A percentile compares a stretch with the other conserved stretches of the same genome.
Evolutionary conservation across 1,284 basidiomycete species (phyloP).

Genomic region (Sphaerobolus stellatus): DNA sequence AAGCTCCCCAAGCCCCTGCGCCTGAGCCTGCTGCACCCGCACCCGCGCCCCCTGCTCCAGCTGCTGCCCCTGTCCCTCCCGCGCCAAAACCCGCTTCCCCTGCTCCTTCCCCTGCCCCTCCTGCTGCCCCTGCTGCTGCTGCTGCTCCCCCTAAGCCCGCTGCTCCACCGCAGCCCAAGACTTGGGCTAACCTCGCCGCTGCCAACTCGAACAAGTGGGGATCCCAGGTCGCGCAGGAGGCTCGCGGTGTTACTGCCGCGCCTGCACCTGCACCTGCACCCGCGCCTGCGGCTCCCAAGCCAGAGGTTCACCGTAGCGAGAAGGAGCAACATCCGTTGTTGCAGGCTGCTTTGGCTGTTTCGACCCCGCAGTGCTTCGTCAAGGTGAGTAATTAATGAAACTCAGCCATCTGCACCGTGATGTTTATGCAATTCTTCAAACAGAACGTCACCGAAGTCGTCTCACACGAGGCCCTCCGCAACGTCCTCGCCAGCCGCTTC

Average conservation of each 20-base stretch:
- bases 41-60: conserved; percentile 24
- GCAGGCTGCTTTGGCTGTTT: conserved; percentile 59
- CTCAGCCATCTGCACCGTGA: conserved; percentile 8
- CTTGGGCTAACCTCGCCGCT: conserved; percentile 91
- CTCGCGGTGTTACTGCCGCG: conserved; percentile 67
- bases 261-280: conserved; percentile 45
- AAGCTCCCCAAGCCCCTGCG: conserved; percentile 23
- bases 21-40: conserved; percentile 24
- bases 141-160: conserved; percentile 19
- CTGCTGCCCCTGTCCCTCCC: conserved; percentile 31
- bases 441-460: conserved; percentile 78
- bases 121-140: conserved; percentile 30
- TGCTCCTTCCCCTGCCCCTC: conserved; percentile 37
- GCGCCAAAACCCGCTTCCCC: conserved; percentile 37
- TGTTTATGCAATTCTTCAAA: not conserved
- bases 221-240: conserved; percentile 68
- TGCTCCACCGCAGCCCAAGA: conserved; percentile 55
- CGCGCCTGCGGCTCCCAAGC: conserved; percentile 26
- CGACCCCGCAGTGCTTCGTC: conserved; percentile 81
- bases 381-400: conserved; percentile 55
- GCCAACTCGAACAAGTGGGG: conserved; percentile 79
- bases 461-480: conserved; percentile 57
- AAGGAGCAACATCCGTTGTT: conserved; percentile 44
- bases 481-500: conserved; percentile 67
- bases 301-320: conserved; percentile 15